Base-by-base conservation (phyloP, 129 eudicot genomes). In the Tagetes patula region DNA sequence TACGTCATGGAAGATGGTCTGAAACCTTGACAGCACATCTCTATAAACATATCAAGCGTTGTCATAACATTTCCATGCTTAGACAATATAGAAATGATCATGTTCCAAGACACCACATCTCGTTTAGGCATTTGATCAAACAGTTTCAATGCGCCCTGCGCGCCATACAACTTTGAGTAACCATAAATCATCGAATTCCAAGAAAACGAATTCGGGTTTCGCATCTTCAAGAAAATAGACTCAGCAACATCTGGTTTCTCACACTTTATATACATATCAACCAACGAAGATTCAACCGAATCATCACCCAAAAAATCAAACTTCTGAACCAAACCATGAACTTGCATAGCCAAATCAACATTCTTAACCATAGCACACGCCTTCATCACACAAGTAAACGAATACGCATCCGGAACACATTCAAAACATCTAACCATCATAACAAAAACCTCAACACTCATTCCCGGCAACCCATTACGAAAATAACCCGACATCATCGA, bases 71-170 rank as follows among this genome's bases (percentile, higher is more conserved):
- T 46, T 12, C 84, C 82, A 65, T 82, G 83, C 20, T 60, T 77
- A 31, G 85, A 84, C 76, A 84, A 52, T 40, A 83, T 73, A 0
- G 87, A 82, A 77, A 87, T 77, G 69, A 84, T 84, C 70, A 87
- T 87, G 69, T 82, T 82, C 89, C 92, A 87, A 12, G 92, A 82
- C 12, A 87, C 85, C 0, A 46, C 65, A 49, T 87, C 86, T 52
- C 82, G 76, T 48, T 62, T 77, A 73, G 83, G 85, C 87, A 84
- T 87, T 39, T 45, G 41, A 61, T 82, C 55, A 6, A 87, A 87
- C 56, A 82, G 60, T 67, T 76, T 41, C 77, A 84, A 69, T 12
- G 87, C 89, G 10, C 69, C 61, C 43, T 69, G 77, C 48, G 71
- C 71, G 13, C 82, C 87, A 13, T 82, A 45, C 31, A 77, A 39